Evolutionary conservation across 2,329 filamentous ascomycete species (phyloP).

Genomic region (Amesomyces nigricolor): DNA sequence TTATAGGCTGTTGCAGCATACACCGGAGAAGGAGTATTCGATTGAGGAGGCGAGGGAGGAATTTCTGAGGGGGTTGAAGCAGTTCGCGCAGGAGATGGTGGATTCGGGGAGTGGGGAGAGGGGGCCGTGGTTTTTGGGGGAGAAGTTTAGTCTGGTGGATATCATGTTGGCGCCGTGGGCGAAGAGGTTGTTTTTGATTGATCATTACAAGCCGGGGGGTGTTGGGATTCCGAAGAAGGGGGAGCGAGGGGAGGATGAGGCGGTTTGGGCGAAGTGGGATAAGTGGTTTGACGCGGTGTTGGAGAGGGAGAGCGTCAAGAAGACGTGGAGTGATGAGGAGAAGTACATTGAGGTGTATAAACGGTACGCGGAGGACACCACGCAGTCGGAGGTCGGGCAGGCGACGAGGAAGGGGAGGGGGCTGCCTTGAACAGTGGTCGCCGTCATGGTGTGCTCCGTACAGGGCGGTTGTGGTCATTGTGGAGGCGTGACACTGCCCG

Average conservation of each 20-base stretch:
- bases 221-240: conserved; percentile 37
- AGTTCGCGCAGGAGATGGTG: conserved; percentile 61
- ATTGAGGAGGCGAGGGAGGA: conserved; percentile 51
- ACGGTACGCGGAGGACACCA: conserved; percentile 60
- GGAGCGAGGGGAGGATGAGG: conserved; percentile 45
- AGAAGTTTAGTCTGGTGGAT: conserved; percentile 61
- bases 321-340: conserved; percentile 63
- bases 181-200: conserved; percentile 65
- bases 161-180: conserved; percentile 69
- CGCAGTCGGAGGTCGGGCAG: conserved; percentile 55
- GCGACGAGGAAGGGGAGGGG: conserved; percentile 57
- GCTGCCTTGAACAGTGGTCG: conserved; percentile 42
- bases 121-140: conserved; percentile 64
- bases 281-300: conserved; percentile 57
- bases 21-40: conserved; percentile 41
- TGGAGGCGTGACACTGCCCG: no score
- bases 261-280: conserved; percentile 59
- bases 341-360: conserved; percentile 64
- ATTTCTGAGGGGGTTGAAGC: conserved; percentile 53
- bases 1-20: conserved; percentile 57
- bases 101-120: conserved; percentile 31
- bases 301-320: conserved; percentile 54
- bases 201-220: conserved; percentile 63
- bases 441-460: no score
- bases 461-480: no score